Conservation (phyloP, 2,329 filamentous ascomycete genomes). For the Didymella lethalis region DNA sequence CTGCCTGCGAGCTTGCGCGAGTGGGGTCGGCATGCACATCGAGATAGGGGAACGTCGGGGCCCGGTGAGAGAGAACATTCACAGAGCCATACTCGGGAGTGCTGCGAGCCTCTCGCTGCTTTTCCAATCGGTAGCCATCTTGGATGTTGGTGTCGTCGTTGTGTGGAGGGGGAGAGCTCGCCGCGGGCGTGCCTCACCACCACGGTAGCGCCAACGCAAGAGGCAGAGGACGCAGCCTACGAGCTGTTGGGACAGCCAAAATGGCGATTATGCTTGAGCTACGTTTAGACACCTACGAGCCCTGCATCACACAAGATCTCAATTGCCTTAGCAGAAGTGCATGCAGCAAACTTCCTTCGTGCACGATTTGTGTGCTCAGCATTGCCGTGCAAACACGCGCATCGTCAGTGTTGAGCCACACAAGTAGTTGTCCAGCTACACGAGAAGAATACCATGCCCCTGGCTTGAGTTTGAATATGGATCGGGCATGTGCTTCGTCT, state of each 20-base stretch:
- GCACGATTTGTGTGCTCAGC: neutral
- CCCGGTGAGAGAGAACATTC: neutral
- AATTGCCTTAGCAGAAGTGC: neutral
- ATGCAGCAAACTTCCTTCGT: neutral
- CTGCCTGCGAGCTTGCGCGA: neutral
- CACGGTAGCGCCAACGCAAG: slow-evolving; percentile 9
- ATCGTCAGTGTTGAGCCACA: neutral
- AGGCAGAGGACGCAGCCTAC: neutral
- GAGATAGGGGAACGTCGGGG: neutral
- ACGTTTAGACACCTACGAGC: neutral
- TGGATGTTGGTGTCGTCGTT: neutral
- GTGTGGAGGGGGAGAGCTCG: slow-evolving; percentile 2
- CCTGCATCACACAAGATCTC: neutral
- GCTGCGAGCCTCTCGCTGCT: neutral
- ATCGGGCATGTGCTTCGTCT: neutral
- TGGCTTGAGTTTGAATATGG: neutral
- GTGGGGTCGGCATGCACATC: neutral
- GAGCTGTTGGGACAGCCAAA: neutral
- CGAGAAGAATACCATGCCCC: neutral
- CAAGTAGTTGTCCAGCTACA: neutral
- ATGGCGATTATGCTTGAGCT: neutral
- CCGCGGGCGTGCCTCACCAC: neutral
- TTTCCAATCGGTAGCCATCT: neutral
- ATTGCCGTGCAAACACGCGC: neutral
- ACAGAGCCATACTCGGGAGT: neutral